Evolutionary conservation across 2,329 filamentous ascomycete species (phyloP).

Genomic region (Colletotrichum sp.): DNA sequence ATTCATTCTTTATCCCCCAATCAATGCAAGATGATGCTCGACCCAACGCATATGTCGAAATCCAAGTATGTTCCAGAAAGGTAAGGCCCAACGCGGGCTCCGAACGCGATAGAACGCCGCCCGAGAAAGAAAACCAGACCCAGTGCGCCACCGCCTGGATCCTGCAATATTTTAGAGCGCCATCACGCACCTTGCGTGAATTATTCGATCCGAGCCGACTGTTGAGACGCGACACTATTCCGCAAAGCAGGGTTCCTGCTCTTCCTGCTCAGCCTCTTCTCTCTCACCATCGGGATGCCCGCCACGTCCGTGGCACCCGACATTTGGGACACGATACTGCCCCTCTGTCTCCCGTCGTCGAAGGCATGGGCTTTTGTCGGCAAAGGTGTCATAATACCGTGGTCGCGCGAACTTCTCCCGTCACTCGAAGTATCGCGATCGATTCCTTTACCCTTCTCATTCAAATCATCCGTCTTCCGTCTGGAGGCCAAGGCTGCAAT

Average conservation of each 20-base stretch:
- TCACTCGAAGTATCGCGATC: constrained; percentile 12
- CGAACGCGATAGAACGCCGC: not conserved
- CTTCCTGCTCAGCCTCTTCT: constrained; percentile 13
- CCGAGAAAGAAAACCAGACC: not conserved
- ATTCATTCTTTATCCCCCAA: not conserved
- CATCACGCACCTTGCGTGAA: not conserved
- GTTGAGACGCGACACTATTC: constrained; percentile 12
- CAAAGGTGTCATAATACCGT: not conserved
- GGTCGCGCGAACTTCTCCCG: not conserved
- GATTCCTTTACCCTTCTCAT: constrained; percentile 18
- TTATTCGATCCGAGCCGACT: constrained; percentile 14
- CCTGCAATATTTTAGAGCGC: not conserved
- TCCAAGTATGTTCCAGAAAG: constrained; percentile 17
- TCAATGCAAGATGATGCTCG: constrained; percentile 9
- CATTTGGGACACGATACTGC: constrained; percentile 3
- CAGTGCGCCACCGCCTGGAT: not conserved
- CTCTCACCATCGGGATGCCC: constrained; percentile 3
- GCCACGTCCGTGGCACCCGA: not conserved
- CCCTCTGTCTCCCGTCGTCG: not conserved
- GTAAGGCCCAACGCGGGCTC: not conserved
- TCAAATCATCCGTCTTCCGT: not conserved
- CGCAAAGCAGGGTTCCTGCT: not conserved
- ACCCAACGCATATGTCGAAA: constrained; percentile 6
- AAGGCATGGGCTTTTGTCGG: not conserved
- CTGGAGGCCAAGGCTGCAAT: not conserved